Base-by-base conservation (phyloP, 352 stramenopile species). In the Phytophthora uliginosa region DNA sequence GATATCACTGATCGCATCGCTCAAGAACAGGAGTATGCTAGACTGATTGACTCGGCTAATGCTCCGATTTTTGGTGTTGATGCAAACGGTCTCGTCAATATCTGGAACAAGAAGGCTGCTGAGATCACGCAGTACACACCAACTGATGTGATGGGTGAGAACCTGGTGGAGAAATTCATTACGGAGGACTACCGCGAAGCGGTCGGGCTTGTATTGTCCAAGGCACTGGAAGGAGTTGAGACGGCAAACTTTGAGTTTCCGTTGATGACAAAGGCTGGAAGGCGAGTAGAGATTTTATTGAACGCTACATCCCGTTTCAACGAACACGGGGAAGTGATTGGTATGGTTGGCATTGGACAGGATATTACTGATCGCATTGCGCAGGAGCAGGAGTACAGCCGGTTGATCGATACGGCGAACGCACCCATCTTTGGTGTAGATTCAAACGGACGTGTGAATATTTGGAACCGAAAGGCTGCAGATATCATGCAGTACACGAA, bases 31-130 rank as follows among this genome's bases (percentile, higher is more conserved):
- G 83, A 89, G 53, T 91, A 90, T 56, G 73, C 73, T 7, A 61
- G 82, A 20, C 73, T 95, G 9, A 90, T 95, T 57, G 88, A 95
- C 55, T 90, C 76, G 18, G 86, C 88, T 0, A 97, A 98, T 48
- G 86, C 90, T 8, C 89, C 91, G 18, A 97, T 97, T 61, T 96
- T 98, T 59, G 92, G 90, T 24, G 87, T 97, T n/a, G 88, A 97
- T 56, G 64, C 63, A 24, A 38, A 70, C 70, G 82, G 88, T 31
- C 62, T 77, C 5, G 86, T 92, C 17, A 91, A 91, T 56, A 89
- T 91, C 45, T 90, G 85, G 85, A 93, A 95, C 59, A 72, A 87
- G 45, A 90, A 92, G 59, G 87, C 81, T 33, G 78, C 77, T 5
- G 76, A 94, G 60, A 87, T 93, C 40, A 96, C 89, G 7, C 88